These are phyloP conservation scores for Trametes hirsuta DNA, from an alignment of 1,284 basidiomycete genomes.

Conservation along the genomic window DNA sequence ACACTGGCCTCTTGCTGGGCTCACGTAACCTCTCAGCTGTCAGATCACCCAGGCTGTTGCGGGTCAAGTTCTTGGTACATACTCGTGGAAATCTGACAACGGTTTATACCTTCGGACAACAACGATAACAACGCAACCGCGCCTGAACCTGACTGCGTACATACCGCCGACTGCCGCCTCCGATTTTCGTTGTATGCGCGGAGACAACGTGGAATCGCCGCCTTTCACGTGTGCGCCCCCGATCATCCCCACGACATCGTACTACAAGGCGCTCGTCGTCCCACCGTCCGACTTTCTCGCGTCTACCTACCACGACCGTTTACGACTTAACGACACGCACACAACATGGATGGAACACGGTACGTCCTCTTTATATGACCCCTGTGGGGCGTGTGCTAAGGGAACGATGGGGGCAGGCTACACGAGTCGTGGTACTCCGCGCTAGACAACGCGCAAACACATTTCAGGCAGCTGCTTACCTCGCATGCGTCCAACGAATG, in stretches of 20 bases:
- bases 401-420: constrained; percentile 46
- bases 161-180: background rate
- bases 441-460: constrained; percentile 68
- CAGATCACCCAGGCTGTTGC: too few species aligned
- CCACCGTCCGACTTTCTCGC: constrained; percentile 4
- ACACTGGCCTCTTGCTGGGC: too few species aligned
- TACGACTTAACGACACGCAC: constrained; percentile 11
- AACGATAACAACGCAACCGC: background rate
- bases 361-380: constrained; percentile 20
- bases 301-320: constrained; percentile 8
- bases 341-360: constrained; percentile 46
- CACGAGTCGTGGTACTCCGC: constrained; percentile 76
- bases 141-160: background rate
- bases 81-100: background rate
- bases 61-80: too few species aligned
- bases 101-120: background rate
- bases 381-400: too few species aligned
- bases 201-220: constrained; percentile 17
- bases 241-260: constrained; percentile 18
- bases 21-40: too few species aligned
- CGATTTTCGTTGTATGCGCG: constrained; percentile 8
- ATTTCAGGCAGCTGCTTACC: constrained; percentile 70
- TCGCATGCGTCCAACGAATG: constrained; percentile 67
- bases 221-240: constrained; percentile 17
- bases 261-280: constrained; percentile 17